These are phyloP conservation scores for Phycomyces blakesleeanus DNA, from an alignment of 192 early-diverging fungal species.

Conservation along the genomic window DNA sequence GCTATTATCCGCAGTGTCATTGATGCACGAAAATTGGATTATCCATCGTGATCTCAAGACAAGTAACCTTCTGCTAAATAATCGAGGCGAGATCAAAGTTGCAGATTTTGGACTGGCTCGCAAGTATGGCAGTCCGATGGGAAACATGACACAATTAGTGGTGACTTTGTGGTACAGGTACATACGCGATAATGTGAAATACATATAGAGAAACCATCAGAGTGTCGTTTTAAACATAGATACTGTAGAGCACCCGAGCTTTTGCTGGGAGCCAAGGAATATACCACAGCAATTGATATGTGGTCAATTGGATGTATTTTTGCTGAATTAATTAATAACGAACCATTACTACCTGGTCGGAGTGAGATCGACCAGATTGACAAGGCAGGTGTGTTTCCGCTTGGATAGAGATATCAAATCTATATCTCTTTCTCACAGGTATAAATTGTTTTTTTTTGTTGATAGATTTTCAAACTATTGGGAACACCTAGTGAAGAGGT, in stretches of 20 bases:
- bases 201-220: too few relatives aligned
- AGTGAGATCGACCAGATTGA: slow-evolving; percentile 79
- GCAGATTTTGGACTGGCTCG: slow-evolving; percentile 72
- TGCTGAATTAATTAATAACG: slow-evolving; percentile 84
- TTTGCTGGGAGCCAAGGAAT: slow-evolving; percentile 55
- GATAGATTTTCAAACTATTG: slow-evolving; percentile 80
- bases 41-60: slow-evolving; percentile 71
- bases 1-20: slow-evolving; percentile 54
- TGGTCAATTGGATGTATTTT: slow-evolving; percentile 97
- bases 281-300: slow-evolving; percentile 73
- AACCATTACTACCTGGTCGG: slow-evolving; percentile 76
- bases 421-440: too few relatives aligned
- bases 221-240: too few relatives aligned
- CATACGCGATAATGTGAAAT: too few relatives aligned
- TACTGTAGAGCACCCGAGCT: slow-evolving; percentile 57
- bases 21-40: slow-evolving; percentile 66
- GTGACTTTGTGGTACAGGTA: slow-evolving; percentile 73
- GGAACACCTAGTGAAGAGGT: slow-evolving; percentile 79
- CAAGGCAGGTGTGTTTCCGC: slow-evolving; percentile 42
- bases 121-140: slow-evolving; percentile 58
- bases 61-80: slow-evolving; percentile 57
- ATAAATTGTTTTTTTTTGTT: too few relatives aligned
- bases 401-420: too few relatives aligned
- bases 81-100: slow-evolving; percentile 59
- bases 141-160: slow-evolving; percentile 60